Evolutionary conservation across 176 grass and related monocot species (phyloP).

Genomic region (Zea mays): DNA sequence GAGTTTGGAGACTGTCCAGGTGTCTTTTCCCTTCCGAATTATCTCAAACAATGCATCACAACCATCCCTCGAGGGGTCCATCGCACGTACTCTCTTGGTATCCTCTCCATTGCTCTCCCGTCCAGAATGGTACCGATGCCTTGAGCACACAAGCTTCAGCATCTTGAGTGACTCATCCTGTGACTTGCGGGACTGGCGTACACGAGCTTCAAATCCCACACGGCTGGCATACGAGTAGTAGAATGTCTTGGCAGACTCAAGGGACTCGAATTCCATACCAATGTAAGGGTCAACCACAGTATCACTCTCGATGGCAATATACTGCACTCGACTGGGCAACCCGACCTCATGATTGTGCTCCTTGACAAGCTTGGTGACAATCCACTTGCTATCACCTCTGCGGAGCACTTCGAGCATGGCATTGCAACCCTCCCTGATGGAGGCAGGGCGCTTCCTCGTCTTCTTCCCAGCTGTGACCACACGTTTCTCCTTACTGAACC

Average conservation of each 20-base stretch:
- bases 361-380: slow-evolving; percentile 91
- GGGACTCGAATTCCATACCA: slow-evolving; percentile 84
- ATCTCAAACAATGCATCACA: slow-evolving; percentile 93
- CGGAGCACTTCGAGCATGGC: slow-evolving; percentile 96
- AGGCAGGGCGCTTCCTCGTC: slow-evolving; percentile 74
- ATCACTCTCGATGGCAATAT: slow-evolving; percentile 71
- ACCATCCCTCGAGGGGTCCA: slow-evolving; percentile 54
- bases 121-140: slow-evolving; percentile 83
- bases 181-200: slow-evolving; percentile 80
- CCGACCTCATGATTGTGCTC: slow-evolving; percentile 92
- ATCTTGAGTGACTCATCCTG: slow-evolving; percentile 93
- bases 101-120: slow-evolving; percentile 65
- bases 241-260: slow-evolving; percentile 80
- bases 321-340: slow-evolving; percentile 68
- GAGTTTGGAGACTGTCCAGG: slow-evolving; percentile 84
- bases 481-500: slow-evolving; percentile 74
- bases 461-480: slow-evolving; percentile 57
- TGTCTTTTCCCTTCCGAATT: slow-evolving; percentile 74
- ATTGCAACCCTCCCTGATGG: slow-evolving; percentile 88
- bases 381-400: slow-evolving; percentile 72
- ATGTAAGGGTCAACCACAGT: slow-evolving; percentile 64
- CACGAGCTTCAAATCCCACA: slow-evolving; percentile 80
- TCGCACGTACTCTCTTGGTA: slow-evolving; percentile 48
- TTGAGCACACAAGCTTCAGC: slow-evolving; percentile 97
- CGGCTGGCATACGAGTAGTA: slow-evolving; percentile 86